Evolutionary conservation across 768 basidiomycete species (phyloP).

Genomic region (Kwoniella sp.): DNA sequence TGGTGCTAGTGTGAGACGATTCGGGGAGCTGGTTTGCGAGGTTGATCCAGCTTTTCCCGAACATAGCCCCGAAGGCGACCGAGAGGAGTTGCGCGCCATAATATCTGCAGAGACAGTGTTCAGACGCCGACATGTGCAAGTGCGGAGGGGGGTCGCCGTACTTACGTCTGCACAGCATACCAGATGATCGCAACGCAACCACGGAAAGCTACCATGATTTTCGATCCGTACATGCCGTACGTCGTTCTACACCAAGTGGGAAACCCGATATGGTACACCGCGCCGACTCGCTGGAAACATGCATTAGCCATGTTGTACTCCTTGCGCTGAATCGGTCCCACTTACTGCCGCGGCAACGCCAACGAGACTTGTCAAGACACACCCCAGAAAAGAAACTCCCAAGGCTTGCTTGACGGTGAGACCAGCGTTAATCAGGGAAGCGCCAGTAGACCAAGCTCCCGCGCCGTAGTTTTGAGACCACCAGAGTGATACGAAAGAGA

Average conservation of each 20-base stretch:
- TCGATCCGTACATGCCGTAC: constrained; percentile 73
- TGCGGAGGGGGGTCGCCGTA: not conserved
- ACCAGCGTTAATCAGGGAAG: constrained; percentile 15
- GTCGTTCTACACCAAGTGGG: constrained; percentile 60
- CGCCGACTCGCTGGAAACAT: constrained; percentile 5
- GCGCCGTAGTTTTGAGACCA: constrained; percentile 3
- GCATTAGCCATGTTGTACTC: not conserved
- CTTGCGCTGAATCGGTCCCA: not conserved
- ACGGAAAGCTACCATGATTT: constrained; percentile 69
- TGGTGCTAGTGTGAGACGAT: constrained; percentile 66
- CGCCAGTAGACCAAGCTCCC: constrained; percentile 14
- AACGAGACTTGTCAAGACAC: constrained; percentile 4
- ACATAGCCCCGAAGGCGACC: constrained; percentile 11
- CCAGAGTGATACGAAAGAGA: not conserved
- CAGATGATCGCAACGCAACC: constrained; percentile 38
- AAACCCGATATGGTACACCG: constrained; percentile 30
- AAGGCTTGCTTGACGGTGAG: constrained; percentile 11
- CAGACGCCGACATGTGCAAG: constrained; percentile 4
- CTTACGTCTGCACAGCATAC: constrained; percentile 21
- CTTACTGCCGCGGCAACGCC: constrained; percentile 15
- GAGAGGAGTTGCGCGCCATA: constrained; percentile 6
- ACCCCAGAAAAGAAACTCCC: constrained; percentile 11
- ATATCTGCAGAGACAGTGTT: too few species aligned
- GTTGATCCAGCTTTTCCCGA: constrained; percentile 23
- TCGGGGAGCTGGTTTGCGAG: constrained; percentile 69